Evolutionary conservation across 2,329 filamentous ascomycete genomes (phyloP).

Genomic region (Lecanosticta acicola): DNA sequence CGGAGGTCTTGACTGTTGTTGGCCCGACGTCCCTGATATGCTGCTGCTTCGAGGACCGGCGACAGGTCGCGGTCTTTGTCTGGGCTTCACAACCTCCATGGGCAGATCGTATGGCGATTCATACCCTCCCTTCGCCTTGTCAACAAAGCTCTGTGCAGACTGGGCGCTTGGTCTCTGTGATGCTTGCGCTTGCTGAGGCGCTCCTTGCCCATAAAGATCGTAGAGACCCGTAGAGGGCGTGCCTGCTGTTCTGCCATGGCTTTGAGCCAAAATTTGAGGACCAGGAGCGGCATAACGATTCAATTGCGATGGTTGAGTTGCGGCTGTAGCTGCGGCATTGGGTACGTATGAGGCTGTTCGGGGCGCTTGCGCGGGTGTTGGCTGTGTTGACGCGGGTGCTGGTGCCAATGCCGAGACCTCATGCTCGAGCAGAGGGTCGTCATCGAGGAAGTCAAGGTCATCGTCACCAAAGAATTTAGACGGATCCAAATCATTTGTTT

Average conservation of each 20-base stretch:
- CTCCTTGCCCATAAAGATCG: constrained; percentile 27
- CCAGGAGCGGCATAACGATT: constrained; percentile 21
- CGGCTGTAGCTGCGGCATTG: constrained; percentile 6
- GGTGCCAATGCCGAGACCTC: constrained; percentile 7
- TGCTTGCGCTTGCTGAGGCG: constrained; percentile 19
- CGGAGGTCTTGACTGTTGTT: constrained; percentile 6
- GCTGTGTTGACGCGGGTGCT: constrained; percentile 7
- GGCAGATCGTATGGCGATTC: constrained; percentile 92
- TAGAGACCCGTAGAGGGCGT: constrained; percentile 31
- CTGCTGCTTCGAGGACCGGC: constrained; percentile 57
- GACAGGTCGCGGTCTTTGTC: constrained; percentile 48
- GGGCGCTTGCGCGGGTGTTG: constrained; percentile 8
- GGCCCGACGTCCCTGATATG: constrained; percentile 16
- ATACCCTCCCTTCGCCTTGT: constrained; percentile 88
- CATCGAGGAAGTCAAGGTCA: constrained; percentile 78
- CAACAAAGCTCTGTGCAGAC: constrained; percentile 70
- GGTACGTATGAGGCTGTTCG: constrained; percentile 16
- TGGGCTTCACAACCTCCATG: constrained; percentile 73
- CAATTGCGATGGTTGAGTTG: constrained; percentile 7
- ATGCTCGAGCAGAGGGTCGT: constrained; percentile 35
- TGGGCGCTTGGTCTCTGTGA: constrained; percentile 46
- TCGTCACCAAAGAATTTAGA: constrained; percentile 71
- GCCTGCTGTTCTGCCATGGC: constrained; percentile 26
- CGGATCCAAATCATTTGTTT: constrained; percentile 49
- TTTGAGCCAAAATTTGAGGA: constrained; percentile 17